Base-by-base conservation (phyloP, 2,329 filamentous ascomycete species). In the Colletotrichum godetiae region DNA sequence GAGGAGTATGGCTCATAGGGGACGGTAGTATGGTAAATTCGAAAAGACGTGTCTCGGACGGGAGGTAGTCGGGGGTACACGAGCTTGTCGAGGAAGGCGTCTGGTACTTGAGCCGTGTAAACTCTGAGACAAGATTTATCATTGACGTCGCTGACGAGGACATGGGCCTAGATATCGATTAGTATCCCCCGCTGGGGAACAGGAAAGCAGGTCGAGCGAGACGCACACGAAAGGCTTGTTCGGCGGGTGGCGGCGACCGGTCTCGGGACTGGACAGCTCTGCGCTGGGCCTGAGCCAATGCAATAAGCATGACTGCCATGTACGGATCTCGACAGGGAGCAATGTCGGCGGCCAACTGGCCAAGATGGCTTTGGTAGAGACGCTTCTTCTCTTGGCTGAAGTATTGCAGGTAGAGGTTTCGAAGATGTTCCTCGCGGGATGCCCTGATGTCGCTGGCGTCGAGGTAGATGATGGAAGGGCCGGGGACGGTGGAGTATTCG, bases 1-100 rank as follows among this genome's bases (percentile, higher is more conserved):
- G 59, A 42, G 35, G 59, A 22, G 35, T 27, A 61, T 61, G 59
- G 59, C 27, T 29, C 35, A 13, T 61, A 61, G 24, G 24, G 22
- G 2, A 61, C 27, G 11, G 35, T 22, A 27, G 59, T 37, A 31
- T 49, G 59, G 59, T 46, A 33, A 29, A 58, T 58, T 37, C 49
- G 59, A 37, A 61, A 61, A 24, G 35, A n/a, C 15, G 59, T 37
- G 37, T 8, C 22, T 13, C 35, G 59, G 2, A 37, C 22, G 27
- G 59, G 59, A 37, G 33, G 35, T 15, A 35, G 33, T 22, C 33
- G 59, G 35, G 59, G 59, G 29, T 61, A 37, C 19, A 37, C 59
- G 7, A 61, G 37, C 8, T 61, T 61, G 59, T 61, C 59, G 33
- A 61, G 59, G 59, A 61, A 61, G 35, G 59, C 35, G 13, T 61